Conservation (phyloP, 228 moss, liverwort and hornwort species). For the Sphagnum magellanicum region DNA sequence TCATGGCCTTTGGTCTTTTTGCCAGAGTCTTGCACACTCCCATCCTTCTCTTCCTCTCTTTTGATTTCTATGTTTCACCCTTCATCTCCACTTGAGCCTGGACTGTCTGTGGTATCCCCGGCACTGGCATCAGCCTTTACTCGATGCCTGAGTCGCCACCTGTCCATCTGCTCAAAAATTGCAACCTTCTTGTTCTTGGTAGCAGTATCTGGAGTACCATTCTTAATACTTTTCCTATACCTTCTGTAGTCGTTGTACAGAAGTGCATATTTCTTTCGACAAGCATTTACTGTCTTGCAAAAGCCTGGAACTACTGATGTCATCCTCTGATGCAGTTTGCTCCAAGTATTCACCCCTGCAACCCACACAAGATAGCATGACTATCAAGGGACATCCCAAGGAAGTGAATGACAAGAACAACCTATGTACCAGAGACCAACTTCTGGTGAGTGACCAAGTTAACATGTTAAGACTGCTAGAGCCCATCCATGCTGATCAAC, state of each 20-base stretch:
- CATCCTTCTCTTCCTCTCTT: constrained; percentile 26
- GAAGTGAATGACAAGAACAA: no score
- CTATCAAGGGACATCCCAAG: no score
- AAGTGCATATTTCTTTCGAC: constrained; percentile 62
- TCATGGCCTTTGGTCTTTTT: no score
- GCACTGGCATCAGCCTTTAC: constrained; percentile 40
- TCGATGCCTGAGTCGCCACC: constrained; percentile 49
- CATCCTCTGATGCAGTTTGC: constrained; percentile 55
- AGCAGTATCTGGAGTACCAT: constrained; percentile 34
- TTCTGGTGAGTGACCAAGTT: no score
- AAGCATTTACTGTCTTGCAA: constrained; percentile 63
- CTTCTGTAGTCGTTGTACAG: constrained; percentile 63
- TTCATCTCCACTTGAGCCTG: constrained; percentile 38
- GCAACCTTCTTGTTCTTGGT: constrained; percentile 47
- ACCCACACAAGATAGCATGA: neutral
- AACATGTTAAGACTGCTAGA: no score
- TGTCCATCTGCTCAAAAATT: constrained; percentile 61
- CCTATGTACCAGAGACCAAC: no score
- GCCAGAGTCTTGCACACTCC: no score
- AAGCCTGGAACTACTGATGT: constrained; percentile 38
- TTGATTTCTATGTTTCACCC: constrained; percentile 33
- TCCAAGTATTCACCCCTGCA: constrained; percentile 69
- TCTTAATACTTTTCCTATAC: constrained; percentile 45
- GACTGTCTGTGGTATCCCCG: constrained; percentile 48
- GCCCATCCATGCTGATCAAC: no score